Percentiles rank a stretch among this genome's conserved stretches.
Evolutionary conservation across 2,329 filamentous ascomycete species (phyloP).

Genomic region (Amphichorda felina): DNA sequence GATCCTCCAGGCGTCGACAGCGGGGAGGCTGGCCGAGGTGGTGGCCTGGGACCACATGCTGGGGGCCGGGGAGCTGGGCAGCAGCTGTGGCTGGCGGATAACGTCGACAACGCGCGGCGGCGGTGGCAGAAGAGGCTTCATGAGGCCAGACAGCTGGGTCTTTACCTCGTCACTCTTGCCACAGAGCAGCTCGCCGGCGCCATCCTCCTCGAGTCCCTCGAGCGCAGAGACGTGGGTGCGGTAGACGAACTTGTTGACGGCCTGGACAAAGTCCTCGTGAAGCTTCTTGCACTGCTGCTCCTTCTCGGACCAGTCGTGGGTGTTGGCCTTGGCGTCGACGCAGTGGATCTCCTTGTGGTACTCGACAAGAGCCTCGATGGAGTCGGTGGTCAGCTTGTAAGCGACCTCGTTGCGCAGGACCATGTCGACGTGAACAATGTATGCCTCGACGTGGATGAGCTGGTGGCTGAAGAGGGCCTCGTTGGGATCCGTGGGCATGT

Average conservation of each 20-base stretch:
- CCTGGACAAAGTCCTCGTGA: slow-evolving; percentile 92
- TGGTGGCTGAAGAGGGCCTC: slow-evolving; percentile 79
- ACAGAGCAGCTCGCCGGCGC: slow-evolving; percentile 82
- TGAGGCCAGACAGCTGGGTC: slow-evolving; percentile 68
- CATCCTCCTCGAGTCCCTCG: slow-evolving; percentile 93
- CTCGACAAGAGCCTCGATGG: slow-evolving; percentile 85
- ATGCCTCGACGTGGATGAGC: slow-evolving; percentile 87
- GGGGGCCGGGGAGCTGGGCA: slow-evolving; percentile 69
- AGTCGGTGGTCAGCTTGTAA: slow-evolving; percentile 92
- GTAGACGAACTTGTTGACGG: slow-evolving; percentile 95
- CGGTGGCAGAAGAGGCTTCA: slow-evolving; percentile 76
- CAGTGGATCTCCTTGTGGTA: slow-evolving; percentile 96
- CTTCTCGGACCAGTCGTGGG: slow-evolving; percentile 94
- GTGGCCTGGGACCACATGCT: slow-evolving; percentile 72
- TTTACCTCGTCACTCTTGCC: slow-evolving; percentile 93
- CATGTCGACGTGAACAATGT: slow-evolving; percentile 99
- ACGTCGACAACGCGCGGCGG: slow-evolving; percentile 84
- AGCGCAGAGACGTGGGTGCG: slow-evolving; percentile 78
- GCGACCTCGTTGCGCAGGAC: slow-evolving; percentile 94
- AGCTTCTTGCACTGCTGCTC: slow-evolving; percentile 93
- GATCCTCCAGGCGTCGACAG: slow-evolving; percentile 81
- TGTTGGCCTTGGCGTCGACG: slow-evolving; percentile 76
- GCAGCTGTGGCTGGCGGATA: slow-evolving; percentile 71
- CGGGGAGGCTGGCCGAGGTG: slow-evolving; percentile 52
- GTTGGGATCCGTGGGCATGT: slow-evolving; percentile 72